phyloP scores from a whole-genome alignment of 2,329 filamentous ascomycete species.

The Orbilia oligospora region DNA sequence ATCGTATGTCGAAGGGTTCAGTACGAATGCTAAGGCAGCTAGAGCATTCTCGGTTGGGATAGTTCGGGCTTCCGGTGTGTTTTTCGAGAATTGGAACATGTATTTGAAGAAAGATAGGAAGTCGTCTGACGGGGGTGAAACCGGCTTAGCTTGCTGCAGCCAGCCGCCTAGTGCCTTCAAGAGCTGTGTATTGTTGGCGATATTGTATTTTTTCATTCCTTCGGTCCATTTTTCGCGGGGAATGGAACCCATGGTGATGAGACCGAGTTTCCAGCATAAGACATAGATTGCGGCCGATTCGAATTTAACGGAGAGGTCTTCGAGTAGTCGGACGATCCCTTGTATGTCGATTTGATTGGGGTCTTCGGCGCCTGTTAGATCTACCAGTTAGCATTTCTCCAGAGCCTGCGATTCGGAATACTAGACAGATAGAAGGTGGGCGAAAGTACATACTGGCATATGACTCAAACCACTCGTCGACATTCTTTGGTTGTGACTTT shows the following conservation, averaged over 20 bases:
- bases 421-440: not conserved
- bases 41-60: conserved; percentile 33
- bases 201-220: conserved; percentile 50
- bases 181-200: conserved; percentile 47
- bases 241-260: conserved; percentile 49
- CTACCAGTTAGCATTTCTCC: conserved; percentile 6
- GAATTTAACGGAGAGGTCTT: conserved; percentile 52
- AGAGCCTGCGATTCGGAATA: not conserved
- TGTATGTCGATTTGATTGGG: conserved; percentile 45
- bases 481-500: conserved; percentile 46
- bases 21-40: conserved; percentile 37
- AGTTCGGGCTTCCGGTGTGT: conserved; percentile 36
- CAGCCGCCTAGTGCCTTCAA: conserved; percentile 42
- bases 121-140: conserved; percentile 35
- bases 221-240: conserved; percentile 55
- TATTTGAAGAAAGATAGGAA: conserved; percentile 54
- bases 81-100: conserved; percentile 59
- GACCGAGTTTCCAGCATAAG: conserved; percentile 57
- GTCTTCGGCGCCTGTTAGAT: conserved; percentile 33
- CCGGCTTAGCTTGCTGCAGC: conserved; percentile 51
- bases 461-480: conserved; percentile 44
- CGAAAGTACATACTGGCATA: conserved; percentile 47
- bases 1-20: conserved; percentile 53
- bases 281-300: conserved; percentile 57
- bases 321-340: conserved; percentile 44